Conservation (phyloP, 768 basidiomycete genomes). For the Boletus rubescentipes region DNA sequence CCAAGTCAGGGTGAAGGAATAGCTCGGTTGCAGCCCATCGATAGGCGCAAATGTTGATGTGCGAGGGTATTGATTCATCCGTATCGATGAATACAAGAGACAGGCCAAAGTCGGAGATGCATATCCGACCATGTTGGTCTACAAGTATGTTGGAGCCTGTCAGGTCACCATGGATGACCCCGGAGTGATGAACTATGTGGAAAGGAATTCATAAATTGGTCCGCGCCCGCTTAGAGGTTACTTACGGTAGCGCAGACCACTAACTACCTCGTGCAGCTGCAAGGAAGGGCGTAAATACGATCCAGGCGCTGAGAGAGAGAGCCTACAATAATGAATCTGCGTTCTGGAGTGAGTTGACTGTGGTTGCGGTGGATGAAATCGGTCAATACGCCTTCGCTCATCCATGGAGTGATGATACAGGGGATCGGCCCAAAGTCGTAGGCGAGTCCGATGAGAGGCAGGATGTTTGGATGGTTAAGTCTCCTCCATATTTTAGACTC, state of each 20-base stretch:
- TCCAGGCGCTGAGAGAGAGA: not conserved
- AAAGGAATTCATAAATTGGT: not conserved
- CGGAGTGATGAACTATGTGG: constrained; percentile 6
- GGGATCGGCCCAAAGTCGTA: constrained; percentile 8
- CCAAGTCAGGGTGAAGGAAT: constrained; percentile 11
- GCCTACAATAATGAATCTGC: constrained; percentile 2
- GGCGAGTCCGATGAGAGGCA: constrained; percentile 15
- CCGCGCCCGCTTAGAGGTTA: not conserved
- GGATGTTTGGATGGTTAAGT: constrained; percentile 9
- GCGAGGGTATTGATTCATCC: constrained; percentile 3
- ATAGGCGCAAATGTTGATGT: constrained; percentile 6
- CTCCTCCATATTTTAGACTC: constrained; percentile 3
- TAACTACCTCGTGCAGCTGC: constrained; percentile 12
- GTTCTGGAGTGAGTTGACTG: not conserved
- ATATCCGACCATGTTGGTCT: constrained; percentile 2
- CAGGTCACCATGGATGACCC: constrained; percentile 15
- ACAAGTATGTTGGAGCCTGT: constrained; percentile 16
- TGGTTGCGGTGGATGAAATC: constrained; percentile 7
- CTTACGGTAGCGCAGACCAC: constrained; percentile 14
- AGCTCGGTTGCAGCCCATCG: constrained; percentile 13
- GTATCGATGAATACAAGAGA: not conserved
- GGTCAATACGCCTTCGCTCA: constrained; percentile 10
- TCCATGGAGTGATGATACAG: constrained; percentile 13
- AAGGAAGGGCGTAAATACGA: not conserved
- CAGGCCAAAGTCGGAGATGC: constrained; percentile 17